Conservation (phyloP, 257 asterid species). For the Dorcoceras hygrometricum region DNA sequence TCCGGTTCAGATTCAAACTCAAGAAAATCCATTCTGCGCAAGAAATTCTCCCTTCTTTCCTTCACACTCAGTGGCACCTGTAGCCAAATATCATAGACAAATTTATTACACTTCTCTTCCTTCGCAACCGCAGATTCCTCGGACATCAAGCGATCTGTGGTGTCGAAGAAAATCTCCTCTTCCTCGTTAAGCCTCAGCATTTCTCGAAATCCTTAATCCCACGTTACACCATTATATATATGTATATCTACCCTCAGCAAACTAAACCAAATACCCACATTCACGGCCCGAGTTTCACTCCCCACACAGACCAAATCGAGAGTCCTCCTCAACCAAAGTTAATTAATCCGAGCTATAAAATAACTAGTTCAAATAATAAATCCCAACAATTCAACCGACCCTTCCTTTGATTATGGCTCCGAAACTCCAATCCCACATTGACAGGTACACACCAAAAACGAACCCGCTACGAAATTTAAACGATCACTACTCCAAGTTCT, state of each 20-base stretch:
- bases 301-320: conserved; percentile 25
- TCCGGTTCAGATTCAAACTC: conserved; percentile 29
- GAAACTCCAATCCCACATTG: conserved; percentile 25
- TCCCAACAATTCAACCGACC: conserved; percentile 69
- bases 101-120: conserved; percentile 13
- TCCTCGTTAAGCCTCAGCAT: conserved; percentile 48
- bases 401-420: conserved; percentile 51
- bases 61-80: conserved; percentile 60
- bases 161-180: conserved; percentile 68
- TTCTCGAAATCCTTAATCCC: conserved; percentile 33
- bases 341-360: conserved; percentile 13
- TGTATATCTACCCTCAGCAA: conserved; percentile 23
- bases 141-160: conserved; percentile 38
- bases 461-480: conserved; percentile 14
- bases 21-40: conserved; percentile 43
- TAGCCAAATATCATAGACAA: conserved; percentile 56
- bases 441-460: conserved; percentile 14
- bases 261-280: conserved; percentile 23
- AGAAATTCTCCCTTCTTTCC: conserved; percentile 44
- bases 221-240: conserved; percentile 31
- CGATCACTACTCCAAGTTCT: conserved; percentile 39
- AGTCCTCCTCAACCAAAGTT: conserved; percentile 24
- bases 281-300: conserved; percentile 53
- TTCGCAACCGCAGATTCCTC: conserved; percentile 31
- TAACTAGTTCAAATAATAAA: conserved; percentile 36